Conservation (phyloP, 768 basidiomycete genomes). For the Lactarius tabidus region DNA sequence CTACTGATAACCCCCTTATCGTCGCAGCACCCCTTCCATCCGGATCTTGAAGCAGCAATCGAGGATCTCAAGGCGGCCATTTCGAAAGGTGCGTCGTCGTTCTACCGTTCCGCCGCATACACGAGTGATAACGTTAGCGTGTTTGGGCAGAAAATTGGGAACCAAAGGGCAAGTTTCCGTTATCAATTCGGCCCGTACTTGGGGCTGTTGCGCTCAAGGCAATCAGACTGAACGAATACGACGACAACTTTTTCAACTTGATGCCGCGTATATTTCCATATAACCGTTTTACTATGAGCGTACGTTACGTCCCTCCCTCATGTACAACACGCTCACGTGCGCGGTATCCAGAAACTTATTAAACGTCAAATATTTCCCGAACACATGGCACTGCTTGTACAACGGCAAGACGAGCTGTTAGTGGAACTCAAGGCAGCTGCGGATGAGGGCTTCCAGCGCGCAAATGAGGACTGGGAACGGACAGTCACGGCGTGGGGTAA, state of each 20-base stretch:
- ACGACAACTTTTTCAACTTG: conserved; percentile 85
- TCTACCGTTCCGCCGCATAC: neutral
- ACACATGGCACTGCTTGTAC: conserved; percentile 60
- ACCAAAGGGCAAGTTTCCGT: conserved; percentile 87
- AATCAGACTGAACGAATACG: conserved; percentile 80
- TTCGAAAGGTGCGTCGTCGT: conserved; percentile 43
- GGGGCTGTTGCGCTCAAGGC: conserved; percentile 71
- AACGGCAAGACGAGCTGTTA: conserved; percentile 67
- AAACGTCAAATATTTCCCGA: conserved; percentile 82
- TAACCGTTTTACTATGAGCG: conserved; percentile 92
- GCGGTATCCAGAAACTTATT: conserved; percentile 70
- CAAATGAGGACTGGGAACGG: conserved; percentile 75
- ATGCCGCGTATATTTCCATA: conserved; percentile 90
- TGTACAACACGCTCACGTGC: neutral
- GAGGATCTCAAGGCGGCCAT: conserved; percentile 60
- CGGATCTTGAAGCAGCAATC: conserved; percentile 59
- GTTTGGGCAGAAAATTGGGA: conserved; percentile 61
- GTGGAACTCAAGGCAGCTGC: conserved; percentile 58
- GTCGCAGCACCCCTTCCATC: conserved; percentile 60
- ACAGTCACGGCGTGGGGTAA: conserved; percentile 64
- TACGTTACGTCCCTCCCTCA: conserved; percentile 35
- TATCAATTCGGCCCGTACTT: conserved; percentile 66
- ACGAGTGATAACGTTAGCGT: neutral
- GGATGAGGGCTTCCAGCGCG: conserved; percentile 60
- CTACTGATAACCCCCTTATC: neutral